Evolutionary conservation across 176 grass and related monocot genomes (phyloP).

Genomic region (Hyparrhenia diplandra): DNA sequence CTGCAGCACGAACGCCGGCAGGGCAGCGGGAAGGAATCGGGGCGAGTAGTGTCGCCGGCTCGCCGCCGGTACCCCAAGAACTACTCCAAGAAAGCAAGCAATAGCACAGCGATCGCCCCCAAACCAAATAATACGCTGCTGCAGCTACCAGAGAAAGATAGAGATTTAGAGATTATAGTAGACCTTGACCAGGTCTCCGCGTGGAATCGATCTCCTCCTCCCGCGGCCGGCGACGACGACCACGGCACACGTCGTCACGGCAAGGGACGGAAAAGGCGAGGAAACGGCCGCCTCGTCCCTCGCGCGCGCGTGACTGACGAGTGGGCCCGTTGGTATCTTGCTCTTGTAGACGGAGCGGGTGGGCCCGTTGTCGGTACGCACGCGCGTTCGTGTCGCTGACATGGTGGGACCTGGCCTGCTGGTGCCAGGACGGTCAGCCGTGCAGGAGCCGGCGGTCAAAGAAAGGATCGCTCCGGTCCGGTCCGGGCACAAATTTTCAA

Average conservation of each 20-base stretch:
- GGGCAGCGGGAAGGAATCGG: not conserved
- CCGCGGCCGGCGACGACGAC: conserved; percentile 23
- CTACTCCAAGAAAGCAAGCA: not conserved
- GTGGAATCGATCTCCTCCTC: conserved; percentile 16
- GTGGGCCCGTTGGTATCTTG: not conserved
- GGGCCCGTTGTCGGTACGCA: not conserved
- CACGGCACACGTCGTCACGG: too few species aligned
- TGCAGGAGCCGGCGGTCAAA: not conserved
- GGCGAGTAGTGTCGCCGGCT: not conserved
- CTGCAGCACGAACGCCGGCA: not conserved
- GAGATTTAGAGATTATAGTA: not conserved
- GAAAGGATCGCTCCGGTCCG: not conserved
- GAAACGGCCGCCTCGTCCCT: not conserved
- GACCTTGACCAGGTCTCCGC: not conserved
- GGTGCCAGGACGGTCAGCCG: not conserved
- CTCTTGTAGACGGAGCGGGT: not conserved
- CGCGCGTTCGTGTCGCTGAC: not conserved
- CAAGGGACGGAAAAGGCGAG: not conserved
- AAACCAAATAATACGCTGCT: not conserved
- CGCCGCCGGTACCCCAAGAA: not conserved
- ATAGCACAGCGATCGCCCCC: not conserved
- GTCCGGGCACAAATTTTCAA: not conserved
- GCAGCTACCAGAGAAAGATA: too few species aligned
- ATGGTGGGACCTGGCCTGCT: not conserved
- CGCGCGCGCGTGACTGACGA: not conserved